Evolutionary conservation across 768 basidiomycete species (phyloP), one percentile per base, ranked within the genome.

Genomic region (Amanita muscaria): DNA sequence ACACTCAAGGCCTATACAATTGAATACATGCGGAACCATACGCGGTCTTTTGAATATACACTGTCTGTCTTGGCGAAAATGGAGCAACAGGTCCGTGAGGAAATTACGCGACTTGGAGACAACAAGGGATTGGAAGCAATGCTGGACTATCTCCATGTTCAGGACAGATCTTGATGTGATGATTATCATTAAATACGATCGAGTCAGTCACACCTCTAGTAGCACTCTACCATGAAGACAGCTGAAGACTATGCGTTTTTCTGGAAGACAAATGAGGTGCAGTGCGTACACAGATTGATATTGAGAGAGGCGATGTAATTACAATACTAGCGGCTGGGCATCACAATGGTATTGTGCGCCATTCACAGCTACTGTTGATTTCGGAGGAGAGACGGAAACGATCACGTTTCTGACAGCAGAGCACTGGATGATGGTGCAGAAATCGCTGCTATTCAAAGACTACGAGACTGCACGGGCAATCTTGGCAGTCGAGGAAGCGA

Each of bases 11-110:
- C 63, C 2, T 83, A 91, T 58, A 75, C 82, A 1, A 88, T 98
- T 44, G 63, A 73, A 14, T 92, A 93, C 58, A 77, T 98, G 52
- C 70, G 70, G 36, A 66, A 79, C 18, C 72, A 74, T 24, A 97
- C 92, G 0, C 72, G 76, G 36, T 92, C 91, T 0, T 96, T 98
- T 54, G 83, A 79, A 1, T 98, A 98, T 58, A 94, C 91, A 0
- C 64, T 80, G 5, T 61, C 64, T 0, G 89, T 94, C 1, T 63
- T 97, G 31, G 53, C 59, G 4, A 74, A 66, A 2, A 67, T 98
- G 12, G 83, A 88, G 51, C 56, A 52, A 9, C 87, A 90, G 59
- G 79, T 82, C 0, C 58, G 73, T 3, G 67, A 61, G 0, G 91
- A 96, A 61, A 77, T 96, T 12, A 57, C 53, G 16, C 64, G 80